Conservation (phyloP, 2,329 filamentous ascomycete species). For the Xylariaceae sp. region DNA sequence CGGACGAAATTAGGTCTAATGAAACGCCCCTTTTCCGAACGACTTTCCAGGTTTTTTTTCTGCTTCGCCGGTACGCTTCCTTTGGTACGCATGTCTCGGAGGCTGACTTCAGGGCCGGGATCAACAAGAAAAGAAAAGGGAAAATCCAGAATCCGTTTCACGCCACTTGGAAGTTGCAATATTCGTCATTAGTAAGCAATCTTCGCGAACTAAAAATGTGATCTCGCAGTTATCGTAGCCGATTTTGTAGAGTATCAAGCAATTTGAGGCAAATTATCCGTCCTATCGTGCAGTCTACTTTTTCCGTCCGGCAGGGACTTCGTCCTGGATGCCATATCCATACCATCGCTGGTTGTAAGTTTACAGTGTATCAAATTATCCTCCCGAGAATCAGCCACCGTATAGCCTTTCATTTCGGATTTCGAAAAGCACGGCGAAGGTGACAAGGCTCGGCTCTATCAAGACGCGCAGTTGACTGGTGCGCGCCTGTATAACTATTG, state of each 20-base stretch:
- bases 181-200: background rate
- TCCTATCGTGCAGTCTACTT: background rate
- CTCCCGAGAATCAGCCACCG: background rate
- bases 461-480: conserved; percentile 5
- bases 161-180: background rate
- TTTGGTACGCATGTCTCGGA: too few relatives aligned
- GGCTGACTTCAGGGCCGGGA: too few relatives aligned
- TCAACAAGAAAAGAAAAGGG: too few relatives aligned
- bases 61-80: too few relatives aligned
- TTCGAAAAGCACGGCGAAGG: background rate
- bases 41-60: too few relatives aligned
- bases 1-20: too few relatives aligned
- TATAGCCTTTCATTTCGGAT: conserved; percentile 2
- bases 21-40: too few relatives aligned
- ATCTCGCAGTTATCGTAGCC: background rate
- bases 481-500: conserved; percentile 5
- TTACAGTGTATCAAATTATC: background rate
- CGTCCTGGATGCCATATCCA: background rate
- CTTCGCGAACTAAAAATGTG: background rate
- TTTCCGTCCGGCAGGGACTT: background rate
- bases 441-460: background rate
- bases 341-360: background rate
- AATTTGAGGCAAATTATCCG: background rate
- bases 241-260: conserved; percentile 3
- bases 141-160: background rate